Base-by-base conservation (phyloP, 2,329 filamentous ascomycete species). In the Alternaria consortialis region DNA sequence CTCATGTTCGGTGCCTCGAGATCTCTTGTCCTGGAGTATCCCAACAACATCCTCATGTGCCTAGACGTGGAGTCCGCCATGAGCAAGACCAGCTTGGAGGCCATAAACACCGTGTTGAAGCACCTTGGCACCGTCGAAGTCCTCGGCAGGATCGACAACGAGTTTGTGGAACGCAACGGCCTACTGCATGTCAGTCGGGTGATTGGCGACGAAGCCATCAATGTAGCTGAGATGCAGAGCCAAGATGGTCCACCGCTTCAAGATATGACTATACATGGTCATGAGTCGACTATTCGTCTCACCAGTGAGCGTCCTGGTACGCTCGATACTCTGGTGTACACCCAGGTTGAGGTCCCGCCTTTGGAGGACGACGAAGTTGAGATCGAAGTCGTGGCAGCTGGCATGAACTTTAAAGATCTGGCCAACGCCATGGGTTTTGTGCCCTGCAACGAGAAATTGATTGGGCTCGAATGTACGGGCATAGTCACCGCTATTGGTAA, bases 391-490 rank as follows among this genome's bases (percentile, higher is more conserved):
- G 20, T 44, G 20, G 42, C 42, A 23, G 20, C 42, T 4, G 42
- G 20, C 11, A 23, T 44, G 47, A 66, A 64, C 39, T 69, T 50
- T 56, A 58, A 60, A 27, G 63, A 67, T 42, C 23, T 69, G 12
- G 54, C 59, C 46, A 29, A 60, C 50, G 34, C 52, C 5, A 62
- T 67, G 63, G 79, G 78, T 5, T 73, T 78, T 40, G 53, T 79
- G 9, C 34, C 36, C 11, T 36, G 57, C 39, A 42, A 60, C 23
- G 58, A 68, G 27, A 36, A 54, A 2, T 39, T 56, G 17, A n/a
- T 68, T 1, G 67, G 65, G 13, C 51, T 53, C 13, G 67, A 69
- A 51, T 54, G 42, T 13, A 32, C 66, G 5, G 66, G 66, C 32
- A 23, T 65, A 3, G 48, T 69, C 20, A 52, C n/a, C 11, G 15